These are phyloP conservation scores for Leccinum obscurum DNA, from an alignment of 768 basidiomycete species.

Conservation along the genomic window DNA sequence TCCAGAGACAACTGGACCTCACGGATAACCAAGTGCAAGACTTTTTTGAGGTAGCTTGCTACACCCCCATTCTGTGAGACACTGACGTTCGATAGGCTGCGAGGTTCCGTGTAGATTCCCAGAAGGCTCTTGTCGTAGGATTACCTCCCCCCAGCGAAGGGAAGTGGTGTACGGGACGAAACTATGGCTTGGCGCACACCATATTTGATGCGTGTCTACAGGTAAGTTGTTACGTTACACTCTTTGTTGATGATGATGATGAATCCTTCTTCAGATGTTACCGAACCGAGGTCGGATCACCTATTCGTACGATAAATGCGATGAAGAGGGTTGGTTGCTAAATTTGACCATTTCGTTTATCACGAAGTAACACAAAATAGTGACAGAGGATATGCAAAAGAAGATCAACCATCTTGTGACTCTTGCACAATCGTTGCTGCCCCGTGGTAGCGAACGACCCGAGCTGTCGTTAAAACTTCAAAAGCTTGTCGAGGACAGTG, in stretches of 20 bases:
- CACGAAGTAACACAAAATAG: constrained; percentile 15
- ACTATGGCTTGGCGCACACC: constrained; percentile 45
- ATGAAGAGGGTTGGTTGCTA: constrained; percentile 23
- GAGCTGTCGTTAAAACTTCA: constrained; percentile 33
- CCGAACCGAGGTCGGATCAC: constrained; percentile 39
- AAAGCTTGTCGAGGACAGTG: constrained; percentile 36
- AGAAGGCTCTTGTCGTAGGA: constrained; percentile 44
- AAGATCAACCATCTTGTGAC: constrained; percentile 44
- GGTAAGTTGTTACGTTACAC: constrained; percentile 23
- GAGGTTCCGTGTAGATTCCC: constrained; percentile 41
- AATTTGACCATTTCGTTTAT: background rate
- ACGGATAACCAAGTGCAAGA: constrained; percentile 43
- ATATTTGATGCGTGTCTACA: constrained; percentile 38
- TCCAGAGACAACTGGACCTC: constrained; percentile 43
- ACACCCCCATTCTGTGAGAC: background rate
- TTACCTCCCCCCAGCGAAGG: constrained; percentile 41
- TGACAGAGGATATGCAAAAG: constrained; percentile 36
- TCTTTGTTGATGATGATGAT: background rate
- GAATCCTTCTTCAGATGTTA: constrained; percentile 36
- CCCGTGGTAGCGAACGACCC: constrained; percentile 33
- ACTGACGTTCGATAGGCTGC: constrained; percentile 33
- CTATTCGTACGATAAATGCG: constrained; percentile 25
- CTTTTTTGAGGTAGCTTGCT: constrained; percentile 41
- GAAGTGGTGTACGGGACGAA: constrained; percentile 38
- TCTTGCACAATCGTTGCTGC: constrained; percentile 41